These are phyloP conservation scores for Plasmopara halstedii DNA, from an alignment of 352 stramenopile genomes.

Conservation along the genomic window DNA sequence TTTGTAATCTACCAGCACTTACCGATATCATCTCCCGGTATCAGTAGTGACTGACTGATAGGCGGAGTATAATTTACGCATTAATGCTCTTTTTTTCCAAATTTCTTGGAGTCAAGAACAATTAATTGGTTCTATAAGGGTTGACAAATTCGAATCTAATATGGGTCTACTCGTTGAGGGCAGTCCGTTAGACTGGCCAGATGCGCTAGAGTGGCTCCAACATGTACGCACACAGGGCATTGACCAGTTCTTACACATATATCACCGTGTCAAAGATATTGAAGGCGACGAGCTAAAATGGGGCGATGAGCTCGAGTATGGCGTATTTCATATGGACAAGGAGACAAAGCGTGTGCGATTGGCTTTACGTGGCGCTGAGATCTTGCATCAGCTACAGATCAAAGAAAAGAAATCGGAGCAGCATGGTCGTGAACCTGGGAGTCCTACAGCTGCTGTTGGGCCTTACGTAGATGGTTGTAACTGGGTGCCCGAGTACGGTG, in stretches of 20 bases:
- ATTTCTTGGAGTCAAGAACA: no score
- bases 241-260: conserved; percentile 97
- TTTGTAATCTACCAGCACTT: no score
- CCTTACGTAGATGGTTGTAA: conserved; percentile 87
- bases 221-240: conserved; percentile 95
- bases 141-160: no score
- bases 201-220: conserved; percentile 92
- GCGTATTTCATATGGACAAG: conserved; percentile 93
- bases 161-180: conserved; percentile 89
- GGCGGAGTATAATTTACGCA: no score
- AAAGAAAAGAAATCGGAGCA: conserved; percentile 71
- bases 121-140: no score
- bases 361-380: conserved; percentile 90
- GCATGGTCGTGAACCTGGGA: conserved; percentile 12
- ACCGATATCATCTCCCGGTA: no score
- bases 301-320: conserved; percentile 99
- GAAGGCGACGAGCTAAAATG: conserved; percentile 94
- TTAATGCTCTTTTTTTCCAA: no score
- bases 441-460: not conserved
- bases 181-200: conserved; percentile 93
- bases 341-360: conserved; percentile 83
- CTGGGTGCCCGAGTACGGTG: conserved; percentile 99
- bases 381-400: conserved; percentile 89
- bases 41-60: no score
- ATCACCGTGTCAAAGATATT: conserved; percentile 93